phyloP scores from a whole-genome alignment of 129 eudicot genomes.

The Logfia minima region DNA sequence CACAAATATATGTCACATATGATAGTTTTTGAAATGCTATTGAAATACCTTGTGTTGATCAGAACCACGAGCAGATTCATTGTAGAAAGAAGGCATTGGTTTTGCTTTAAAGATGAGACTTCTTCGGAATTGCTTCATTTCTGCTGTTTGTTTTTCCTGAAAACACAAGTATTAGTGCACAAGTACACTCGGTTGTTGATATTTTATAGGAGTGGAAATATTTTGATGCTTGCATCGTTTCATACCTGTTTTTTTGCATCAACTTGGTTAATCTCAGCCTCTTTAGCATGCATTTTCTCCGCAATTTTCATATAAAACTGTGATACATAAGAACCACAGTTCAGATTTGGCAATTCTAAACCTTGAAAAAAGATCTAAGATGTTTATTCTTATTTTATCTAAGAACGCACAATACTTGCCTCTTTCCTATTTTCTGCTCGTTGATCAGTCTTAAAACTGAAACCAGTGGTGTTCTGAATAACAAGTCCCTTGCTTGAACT shows the following conservation, averaged over 20 bases:
- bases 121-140: slow-evolving; percentile 56
- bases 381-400: not conserved
- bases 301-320: slow-evolving; percentile 48
- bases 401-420: slow-evolving; percentile 42
- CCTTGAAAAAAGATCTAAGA: not conserved
- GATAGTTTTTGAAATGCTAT: not conserved
- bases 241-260: slow-evolving; percentile 51
- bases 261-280: slow-evolving; percentile 45
- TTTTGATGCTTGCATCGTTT: slow-evolving; percentile 1
- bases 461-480: slow-evolving; percentile 39
- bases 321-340: slow-evolving; percentile 4
- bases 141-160: slow-evolving; percentile 63
- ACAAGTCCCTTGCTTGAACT: slow-evolving; percentile 33
- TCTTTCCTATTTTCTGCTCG: slow-evolving; percentile 74
- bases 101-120: slow-evolving; percentile 73
- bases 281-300: slow-evolving; percentile 52
- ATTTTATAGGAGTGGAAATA: slow-evolving; percentile 1
- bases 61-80: slow-evolving; percentile 33
- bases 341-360: slow-evolving; percentile 1
- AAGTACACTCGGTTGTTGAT: not conserved
- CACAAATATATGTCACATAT: not conserved
- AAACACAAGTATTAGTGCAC: slow-evolving; percentile 9
- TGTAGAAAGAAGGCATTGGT: slow-evolving; percentile 82
- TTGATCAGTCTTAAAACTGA: slow-evolving; percentile 55
- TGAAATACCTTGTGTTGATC: slow-evolving; percentile 55